Evolutionary conservation across 345 rosid genomes (phyloP).

Genomic region (Kandelia obovata): DNA sequence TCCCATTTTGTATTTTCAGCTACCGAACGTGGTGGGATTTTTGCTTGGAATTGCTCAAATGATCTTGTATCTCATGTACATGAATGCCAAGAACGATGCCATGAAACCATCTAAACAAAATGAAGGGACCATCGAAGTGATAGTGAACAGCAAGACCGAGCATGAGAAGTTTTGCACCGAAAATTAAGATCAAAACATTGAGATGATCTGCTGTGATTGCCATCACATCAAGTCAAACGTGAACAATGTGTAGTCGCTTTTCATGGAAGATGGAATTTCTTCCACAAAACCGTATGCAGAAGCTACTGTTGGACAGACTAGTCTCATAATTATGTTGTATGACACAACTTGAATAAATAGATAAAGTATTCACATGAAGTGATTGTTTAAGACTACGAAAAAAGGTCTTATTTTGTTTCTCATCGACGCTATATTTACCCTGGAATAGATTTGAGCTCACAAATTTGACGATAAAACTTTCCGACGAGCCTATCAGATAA

Average conservation of each 20-base stretch:
- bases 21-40: constrained; percentile 18
- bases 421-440: too few species aligned
- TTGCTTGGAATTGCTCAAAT: constrained; percentile 19
- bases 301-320: too few species aligned
- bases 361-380: too few species aligned
- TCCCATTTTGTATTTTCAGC: not conserved
- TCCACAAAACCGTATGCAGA: too few species aligned
- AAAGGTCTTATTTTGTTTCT: too few species aligned
- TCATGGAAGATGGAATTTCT: too few species aligned
- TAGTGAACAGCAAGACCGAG: not conserved
- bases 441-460: too few species aligned
- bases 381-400: too few species aligned
- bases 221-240: not conserved
- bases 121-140: not conserved
- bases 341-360: too few species aligned
- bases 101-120: not conserved
- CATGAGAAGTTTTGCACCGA: not conserved
- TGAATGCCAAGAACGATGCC: not conserved
- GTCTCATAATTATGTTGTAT: too few species aligned
- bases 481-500: too few species aligned
- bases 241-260: not conserved
- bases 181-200: not conserved
- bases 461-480: too few species aligned
- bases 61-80: constrained; percentile 11
- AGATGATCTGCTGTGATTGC: not conserved